Conservation (phyloP, 352 stramenopile species). For the Phytopythium cucurbitacearum region DNA sequence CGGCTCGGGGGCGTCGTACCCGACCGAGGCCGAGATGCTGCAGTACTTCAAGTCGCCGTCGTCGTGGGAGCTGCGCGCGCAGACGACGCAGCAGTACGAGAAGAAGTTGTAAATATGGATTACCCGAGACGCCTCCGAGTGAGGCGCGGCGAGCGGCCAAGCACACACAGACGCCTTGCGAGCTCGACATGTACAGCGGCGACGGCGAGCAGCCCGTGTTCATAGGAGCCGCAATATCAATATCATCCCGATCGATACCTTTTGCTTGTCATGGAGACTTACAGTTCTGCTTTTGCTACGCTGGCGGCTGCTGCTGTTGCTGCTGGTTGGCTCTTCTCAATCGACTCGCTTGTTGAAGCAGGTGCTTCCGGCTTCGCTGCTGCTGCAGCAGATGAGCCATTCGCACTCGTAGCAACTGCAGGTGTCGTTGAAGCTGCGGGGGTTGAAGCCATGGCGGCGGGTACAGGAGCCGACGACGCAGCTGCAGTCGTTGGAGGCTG, state of each 20-base stretch:
- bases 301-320: constrained; percentile 4
- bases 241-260: no score
- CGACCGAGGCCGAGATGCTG: constrained; percentile 57
- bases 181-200: no score
- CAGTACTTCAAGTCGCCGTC: constrained; percentile 70
- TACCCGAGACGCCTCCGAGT: not conserved
- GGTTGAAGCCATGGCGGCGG: constrained; percentile 1
- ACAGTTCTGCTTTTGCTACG: not conserved
- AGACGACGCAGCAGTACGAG: constrained; percentile 60
- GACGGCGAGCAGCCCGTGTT: no score
- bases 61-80: constrained; percentile 62
- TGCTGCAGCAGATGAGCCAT: not conserved
- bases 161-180: no score
- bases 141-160: no score
- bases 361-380: not conserved
- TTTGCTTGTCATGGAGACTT: no score
- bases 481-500: constrained; percentile 3
- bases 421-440: constrained; percentile 4
- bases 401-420: not conserved
- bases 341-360: not conserved
- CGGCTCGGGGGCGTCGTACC: constrained; percentile 8
- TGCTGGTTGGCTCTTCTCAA: not conserved
- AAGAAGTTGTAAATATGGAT: constrained; percentile 27
- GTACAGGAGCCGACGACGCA: constrained; percentile 1
- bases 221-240: no score